These are phyloP conservation scores for Tylopilus cervinicoccineus DNA, from an alignment of 768 basidiomycete genomes.

Conservation along the genomic window DNA sequence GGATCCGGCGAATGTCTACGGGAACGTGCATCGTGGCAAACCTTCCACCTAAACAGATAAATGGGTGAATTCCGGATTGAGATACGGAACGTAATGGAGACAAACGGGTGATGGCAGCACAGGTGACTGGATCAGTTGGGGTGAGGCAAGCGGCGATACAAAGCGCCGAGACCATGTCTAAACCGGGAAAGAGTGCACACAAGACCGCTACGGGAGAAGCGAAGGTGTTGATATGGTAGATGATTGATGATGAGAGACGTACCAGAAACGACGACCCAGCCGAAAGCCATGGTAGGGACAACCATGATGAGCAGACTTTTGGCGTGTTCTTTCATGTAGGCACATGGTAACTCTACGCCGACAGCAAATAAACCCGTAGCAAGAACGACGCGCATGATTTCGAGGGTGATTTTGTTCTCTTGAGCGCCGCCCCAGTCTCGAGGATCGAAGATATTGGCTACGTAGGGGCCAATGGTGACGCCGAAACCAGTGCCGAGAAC, in stretches of 20 bases:
- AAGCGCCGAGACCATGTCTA: constrained; percentile 72
- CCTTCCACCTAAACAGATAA: constrained; percentile 50
- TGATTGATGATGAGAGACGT: constrained; percentile 13
- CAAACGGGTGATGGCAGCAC: constrained; percentile 73
- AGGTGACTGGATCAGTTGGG: constrained; percentile 93
- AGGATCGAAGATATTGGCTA: constrained; percentile 70
- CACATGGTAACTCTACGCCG: constrained; percentile 86
- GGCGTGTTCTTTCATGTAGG: constrained; percentile 79
- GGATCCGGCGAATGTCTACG: constrained; percentile 68
- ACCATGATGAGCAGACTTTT: constrained; percentile 67
- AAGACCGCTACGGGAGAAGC: constrained; percentile 51
- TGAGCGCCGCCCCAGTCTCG: constrained; percentile 64
- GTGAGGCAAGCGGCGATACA: constrained; percentile 89
- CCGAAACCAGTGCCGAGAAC: constrained; percentile 78
- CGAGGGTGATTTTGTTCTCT: constrained; percentile 67
- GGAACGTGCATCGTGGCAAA: constrained; percentile 72
- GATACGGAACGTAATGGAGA: background rate
- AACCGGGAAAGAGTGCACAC: constrained; percentile 62
- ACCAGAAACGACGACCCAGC: constrained; percentile 78
- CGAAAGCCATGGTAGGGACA: constrained; percentile 80
- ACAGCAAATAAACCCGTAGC: constrained; percentile 93
- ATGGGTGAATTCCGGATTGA: background rate
- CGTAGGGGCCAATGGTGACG: constrained; percentile 65
- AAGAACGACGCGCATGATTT: constrained; percentile 84
- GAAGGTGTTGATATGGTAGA: background rate